Base-by-base conservation (phyloP, 176 grass and related monocot species). In the Chrysopogon serrulatus region DNA sequence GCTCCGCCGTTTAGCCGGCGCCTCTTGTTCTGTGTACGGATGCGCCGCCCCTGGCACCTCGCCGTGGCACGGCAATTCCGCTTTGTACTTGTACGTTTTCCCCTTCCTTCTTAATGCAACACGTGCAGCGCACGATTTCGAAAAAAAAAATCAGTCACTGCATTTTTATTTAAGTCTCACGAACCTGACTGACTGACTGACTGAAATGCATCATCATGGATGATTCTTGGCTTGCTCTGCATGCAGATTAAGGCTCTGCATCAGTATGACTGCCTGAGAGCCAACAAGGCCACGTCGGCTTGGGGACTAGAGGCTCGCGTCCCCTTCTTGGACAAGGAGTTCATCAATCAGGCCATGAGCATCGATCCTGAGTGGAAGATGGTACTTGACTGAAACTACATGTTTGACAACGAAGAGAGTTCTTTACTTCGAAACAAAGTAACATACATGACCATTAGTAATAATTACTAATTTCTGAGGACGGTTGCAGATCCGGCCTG, bases 321-420 rank as follows among this genome's bases (percentile, higher is more conserved):
- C 80, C 95, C 95, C 0, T 97, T 97, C 83, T 26, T 97, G 77
- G 95, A 97, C 78, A 97, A 97, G 89, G 92, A 88, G 34, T 97
- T 97, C 61, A 91, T 92, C 48, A 23, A 91, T 18, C 60, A 76
- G 10, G 86, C 95, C 8, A 98, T 98, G 95, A 86, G 65, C 45
- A 98, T 94, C 0, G 95, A 94, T 62, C 92, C 92, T n/a, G 82
- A 94, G 8, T 98, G 86, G 62, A 98, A 94, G 79, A 91, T 98
- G 95, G 86, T 97, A 88, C 18, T 79, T 79, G 11, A 68, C 30
- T 27, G 68, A 53, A 42, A 41, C n/a, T 57, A 24, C 54, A n/a
- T n/a, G n/a, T n/a, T 26, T 57, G 10, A 43, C 9, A 57, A 11
- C 8, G 1, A 75, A 35, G 44, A 35, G 44, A 41, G 35, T 27